A percentile compares a stretch with the other conserved stretches of the same genome.
Evolutionary conservation across 192 early-diverging fungal species (phyloP).

Genomic region (Cetraspora pellucida): DNA sequence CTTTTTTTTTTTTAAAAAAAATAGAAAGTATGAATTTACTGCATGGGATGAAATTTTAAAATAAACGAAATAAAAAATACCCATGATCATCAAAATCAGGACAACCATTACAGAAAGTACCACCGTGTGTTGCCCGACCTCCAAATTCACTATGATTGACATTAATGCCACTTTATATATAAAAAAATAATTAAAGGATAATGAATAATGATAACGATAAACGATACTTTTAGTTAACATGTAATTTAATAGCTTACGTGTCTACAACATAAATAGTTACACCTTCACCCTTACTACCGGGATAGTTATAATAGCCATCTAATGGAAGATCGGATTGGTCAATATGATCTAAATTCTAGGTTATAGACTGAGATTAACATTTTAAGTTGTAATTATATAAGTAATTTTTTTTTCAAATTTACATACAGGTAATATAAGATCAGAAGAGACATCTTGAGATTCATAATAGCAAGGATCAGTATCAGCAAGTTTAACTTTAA

Average conservation of each 20-base stretch:
- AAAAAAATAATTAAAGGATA: background rate
- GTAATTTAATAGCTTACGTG: conserved; percentile 47
- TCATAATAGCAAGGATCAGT: no score
- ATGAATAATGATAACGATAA: background rate
- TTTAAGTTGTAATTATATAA: no score
- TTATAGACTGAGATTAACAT: no score
- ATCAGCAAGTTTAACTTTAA: no score
- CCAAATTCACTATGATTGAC: conserved; percentile 69
- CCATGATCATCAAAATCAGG: conserved; percentile 47
- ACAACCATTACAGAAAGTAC: conserved; percentile 55
- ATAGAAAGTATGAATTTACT: no score
- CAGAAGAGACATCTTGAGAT: no score
- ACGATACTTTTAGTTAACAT: background rate
- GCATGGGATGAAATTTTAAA: no score
- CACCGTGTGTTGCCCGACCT: conserved; percentile 70
- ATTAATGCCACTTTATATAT: conserved; percentile 54
- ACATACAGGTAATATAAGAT: no score
- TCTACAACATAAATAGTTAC: conserved; percentile 69
- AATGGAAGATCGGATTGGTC: conserved; percentile 60
- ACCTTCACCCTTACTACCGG: conserved; percentile 57
- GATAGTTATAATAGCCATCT: conserved; percentile 52
- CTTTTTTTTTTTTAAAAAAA: no score
- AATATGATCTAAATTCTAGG: conserved; percentile 67
- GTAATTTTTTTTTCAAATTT: no score
- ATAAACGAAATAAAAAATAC: no score